These are phyloP conservation scores for Komagataella mondaviorum DNA, from an alignment of 805 yeast genomes.

Conservation along the genomic window DNA sequence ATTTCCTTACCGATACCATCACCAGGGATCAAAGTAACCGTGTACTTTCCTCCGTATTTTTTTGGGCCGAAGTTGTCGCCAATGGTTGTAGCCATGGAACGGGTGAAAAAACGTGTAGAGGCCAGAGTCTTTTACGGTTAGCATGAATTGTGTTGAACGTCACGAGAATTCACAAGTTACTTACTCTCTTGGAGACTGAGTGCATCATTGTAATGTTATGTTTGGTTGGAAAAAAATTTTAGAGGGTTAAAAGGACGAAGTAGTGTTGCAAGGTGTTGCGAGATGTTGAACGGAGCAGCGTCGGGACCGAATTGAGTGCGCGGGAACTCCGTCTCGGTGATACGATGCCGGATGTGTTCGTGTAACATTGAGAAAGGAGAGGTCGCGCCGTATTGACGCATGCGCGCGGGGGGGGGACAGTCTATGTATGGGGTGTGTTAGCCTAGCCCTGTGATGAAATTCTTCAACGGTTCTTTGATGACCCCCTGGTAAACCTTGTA, in stretches of 20 bases:
- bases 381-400: neutral
- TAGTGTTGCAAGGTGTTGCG: neutral
- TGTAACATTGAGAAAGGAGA: neutral
- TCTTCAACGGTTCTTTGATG: neutral
- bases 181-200: constrained; percentile 1
- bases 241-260: neutral
- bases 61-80: constrained; percentile 42
- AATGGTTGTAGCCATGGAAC: constrained; percentile 18
- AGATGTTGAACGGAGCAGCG: neutral
- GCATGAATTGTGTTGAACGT: neutral
- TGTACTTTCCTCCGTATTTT: constrained; percentile 89
- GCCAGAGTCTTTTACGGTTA: neutral
- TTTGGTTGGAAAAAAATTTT: neutral
- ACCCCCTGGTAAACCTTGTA: no score
- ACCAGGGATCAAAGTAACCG: constrained; percentile 93
- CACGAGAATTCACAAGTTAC: neutral
- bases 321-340: neutral
- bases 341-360: neutral
- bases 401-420: neutral
- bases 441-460: neutral
- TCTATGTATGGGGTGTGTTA: neutral
- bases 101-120: constrained; percentile 2
- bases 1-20: constrained; percentile 97
- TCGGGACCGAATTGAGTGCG: neutral
- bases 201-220: constrained; percentile 1